Evolutionary conservation across 1,284 basidiomycete species (phyloP), one percentile per base, ranked within the genome.

Genomic region (Papiliotrema nemorosa): DNA sequence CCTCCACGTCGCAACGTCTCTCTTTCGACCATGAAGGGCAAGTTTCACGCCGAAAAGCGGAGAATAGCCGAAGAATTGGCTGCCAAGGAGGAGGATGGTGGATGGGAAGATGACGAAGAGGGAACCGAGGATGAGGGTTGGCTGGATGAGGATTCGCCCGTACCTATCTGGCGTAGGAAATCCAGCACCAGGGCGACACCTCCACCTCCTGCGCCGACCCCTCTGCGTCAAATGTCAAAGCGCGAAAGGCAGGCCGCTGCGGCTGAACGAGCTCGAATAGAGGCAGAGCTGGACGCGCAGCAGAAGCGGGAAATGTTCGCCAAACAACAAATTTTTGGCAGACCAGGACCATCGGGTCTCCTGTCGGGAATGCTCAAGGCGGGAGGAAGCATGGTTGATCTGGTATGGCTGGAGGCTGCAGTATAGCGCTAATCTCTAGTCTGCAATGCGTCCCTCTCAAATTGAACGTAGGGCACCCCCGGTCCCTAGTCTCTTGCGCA

Each of bases 261-360:
- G 7, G 65, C 62, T 5, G 69, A 69, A 39, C 33, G 65, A 41
- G 66, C 60, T 3, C 54, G 60, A 44, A 64, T 64, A 16, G 68
- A 72, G 47, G 62, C 59, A 5, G 58, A 68, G 42, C 53, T 65
- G n/a, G 68, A 69, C 5, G 69, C 68, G 2, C 66, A 68, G 49
- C 56, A 63, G 39, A 63, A 73, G 55, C 52, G 69, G 29, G 63
- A 70, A 44, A 73, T 73, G 71, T 73, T 73, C 54, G 67, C 71
- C 5, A 73, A 73, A 46, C 57, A 67, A 49, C 59, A 65, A 20
- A 66, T 73, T 44, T 66, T 70, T 40, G 62, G 62, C 1, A 52
- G 41, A 24, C 42, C 48, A 0, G 26, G 31, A 3, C 39, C 46
- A 33, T 50, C 59, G 22, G 70, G 70, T 20, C 50, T 71, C n/a